Evolutionary conservation across 805 yeast species (phyloP), one percentile per base, ranked within the genome.

Genomic region (Priceomyces castillae): DNA sequence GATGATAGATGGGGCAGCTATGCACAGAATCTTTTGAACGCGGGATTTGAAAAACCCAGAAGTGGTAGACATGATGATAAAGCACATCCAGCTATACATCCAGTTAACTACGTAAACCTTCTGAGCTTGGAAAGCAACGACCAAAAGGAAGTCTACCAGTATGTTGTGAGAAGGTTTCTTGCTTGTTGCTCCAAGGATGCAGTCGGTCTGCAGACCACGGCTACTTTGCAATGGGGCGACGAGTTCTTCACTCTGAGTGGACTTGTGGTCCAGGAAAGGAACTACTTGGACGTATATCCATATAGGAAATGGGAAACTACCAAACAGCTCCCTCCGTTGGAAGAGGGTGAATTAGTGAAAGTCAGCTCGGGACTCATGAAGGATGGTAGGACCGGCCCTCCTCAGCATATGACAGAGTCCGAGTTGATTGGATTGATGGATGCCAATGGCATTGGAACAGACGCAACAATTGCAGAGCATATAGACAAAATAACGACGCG

Each of bases 51-150:
- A n/a, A 56, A 56, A 3, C 99, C 99, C 0, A 67, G 98, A 40
- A 73, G 73, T 31, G 99, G 99, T 3, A 74, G 70, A 10, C 83
- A 87, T 57, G 86, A 90, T 57, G 99, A 94, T 66, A 82, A 89
- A 58, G 98, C 99, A 18, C 99, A 94, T 76, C 98, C 99, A 3
- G 97, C 99, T 0, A 94, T 94, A 45, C 97, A 94, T 62, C 99
- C 99, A 0, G 81, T 88, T 9, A 68, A 66, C 45, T 77, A 69
- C 50, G 73, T 56, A 23, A 69, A 63, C 37, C 43, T 62, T 16
- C 56, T 56, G 28, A 40, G 52, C 30, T 49, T 68, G 10, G 59
- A 54, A 39, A 57, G 49, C 19, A 52, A 43, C 16, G 77, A 76
- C 41, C 85, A 86, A 48, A 77, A 76, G 53, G 81, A 76, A 47